Percentiles rank a stretch among this genome's conserved stretches.
Evolutionary conservation across 208 protist genomes (phyloP).

Genomic region (Trypanosoma rangeli): DNA sequence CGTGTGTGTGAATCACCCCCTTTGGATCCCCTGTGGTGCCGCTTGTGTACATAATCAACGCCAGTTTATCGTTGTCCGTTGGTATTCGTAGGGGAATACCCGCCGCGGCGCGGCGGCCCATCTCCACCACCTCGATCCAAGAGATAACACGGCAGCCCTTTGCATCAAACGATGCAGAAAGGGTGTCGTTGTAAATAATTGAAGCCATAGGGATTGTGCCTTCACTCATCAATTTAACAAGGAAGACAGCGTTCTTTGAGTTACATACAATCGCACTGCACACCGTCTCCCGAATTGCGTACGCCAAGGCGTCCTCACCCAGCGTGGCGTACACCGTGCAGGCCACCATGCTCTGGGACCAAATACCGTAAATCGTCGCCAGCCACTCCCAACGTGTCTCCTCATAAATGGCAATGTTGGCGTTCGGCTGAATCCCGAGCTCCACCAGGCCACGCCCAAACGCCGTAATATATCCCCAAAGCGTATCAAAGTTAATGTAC

Average conservation of each 20-base stretch:
- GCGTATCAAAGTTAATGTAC: no score
- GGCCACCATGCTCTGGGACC: constrained; percentile 55
- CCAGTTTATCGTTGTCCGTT: constrained; percentile 41
- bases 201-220: constrained; percentile 31
- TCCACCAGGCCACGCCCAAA: no score
- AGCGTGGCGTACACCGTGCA: constrained; percentile 88
- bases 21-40: constrained; percentile 61
- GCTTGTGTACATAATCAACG: constrained; percentile 81
- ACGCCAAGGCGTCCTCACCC: constrained; percentile 56
- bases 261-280: constrained; percentile 73
- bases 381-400: constrained; percentile 86
- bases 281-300: constrained; percentile 72
- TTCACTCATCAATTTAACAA: constrained; percentile 34
- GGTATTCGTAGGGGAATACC: constrained; percentile 26
- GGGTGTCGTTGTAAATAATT: constrained; percentile 56
- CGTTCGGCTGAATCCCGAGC: no score
- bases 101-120: constrained; percentile 24
- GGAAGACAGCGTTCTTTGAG: constrained; percentile 27
- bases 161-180: constrained; percentile 32
- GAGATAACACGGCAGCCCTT: constrained; percentile 28
- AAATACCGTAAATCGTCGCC: constrained; percentile 60
- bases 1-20: constrained; percentile 84
- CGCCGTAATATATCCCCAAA: no score
- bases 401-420: constrained; percentile 64
- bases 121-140: constrained; percentile 54